A percentile compares a stretch with the other conserved stretches of the same genome.
Evolutionary conservation across 768 basidiomycete species (phyloP).

Genomic region (Dacryopinax primogenitus): DNA sequence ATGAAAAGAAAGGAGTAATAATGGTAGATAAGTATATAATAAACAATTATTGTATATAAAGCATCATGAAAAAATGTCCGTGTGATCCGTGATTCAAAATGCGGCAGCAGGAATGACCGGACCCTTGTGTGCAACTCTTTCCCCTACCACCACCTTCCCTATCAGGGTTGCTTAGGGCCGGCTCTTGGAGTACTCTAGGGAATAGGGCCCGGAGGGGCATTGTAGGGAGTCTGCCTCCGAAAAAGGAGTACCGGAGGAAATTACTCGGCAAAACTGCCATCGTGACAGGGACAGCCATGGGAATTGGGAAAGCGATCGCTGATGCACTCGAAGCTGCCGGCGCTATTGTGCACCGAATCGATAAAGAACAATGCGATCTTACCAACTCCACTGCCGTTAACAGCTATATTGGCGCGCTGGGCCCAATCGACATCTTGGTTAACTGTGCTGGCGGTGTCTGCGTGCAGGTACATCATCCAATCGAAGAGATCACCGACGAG

Average conservation of each 20-base stretch:
- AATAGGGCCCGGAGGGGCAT: neutral
- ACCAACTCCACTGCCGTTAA: neutral
- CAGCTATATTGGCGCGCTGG: neutral
- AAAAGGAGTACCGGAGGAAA: neutral
- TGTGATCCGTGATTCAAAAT: neutral
- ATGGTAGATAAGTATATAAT: neutral
- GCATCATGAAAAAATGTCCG: neutral
- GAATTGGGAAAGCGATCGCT: neutral
- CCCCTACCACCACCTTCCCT: neutral
- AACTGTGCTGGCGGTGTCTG: constrained; percentile 4
- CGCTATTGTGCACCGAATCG: neutral
- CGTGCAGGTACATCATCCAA: neutral
- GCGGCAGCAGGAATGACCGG: neutral
- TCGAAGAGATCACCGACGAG: neutral
- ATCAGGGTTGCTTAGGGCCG: neutral
- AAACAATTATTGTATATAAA: neutral
- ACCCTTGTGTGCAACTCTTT: neutral
- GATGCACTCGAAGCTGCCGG: neutral
- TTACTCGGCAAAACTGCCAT: neutral
- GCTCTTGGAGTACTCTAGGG: neutral
- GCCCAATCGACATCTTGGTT: constrained; percentile 1
- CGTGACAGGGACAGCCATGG: constrained; percentile 1
- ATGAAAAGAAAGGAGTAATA: neutral
- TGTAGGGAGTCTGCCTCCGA: neutral
- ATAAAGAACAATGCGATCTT: neutral